Conservation (phyloP, 1,284 basidiomycete species). For the Puccinia horiana region DNA sequence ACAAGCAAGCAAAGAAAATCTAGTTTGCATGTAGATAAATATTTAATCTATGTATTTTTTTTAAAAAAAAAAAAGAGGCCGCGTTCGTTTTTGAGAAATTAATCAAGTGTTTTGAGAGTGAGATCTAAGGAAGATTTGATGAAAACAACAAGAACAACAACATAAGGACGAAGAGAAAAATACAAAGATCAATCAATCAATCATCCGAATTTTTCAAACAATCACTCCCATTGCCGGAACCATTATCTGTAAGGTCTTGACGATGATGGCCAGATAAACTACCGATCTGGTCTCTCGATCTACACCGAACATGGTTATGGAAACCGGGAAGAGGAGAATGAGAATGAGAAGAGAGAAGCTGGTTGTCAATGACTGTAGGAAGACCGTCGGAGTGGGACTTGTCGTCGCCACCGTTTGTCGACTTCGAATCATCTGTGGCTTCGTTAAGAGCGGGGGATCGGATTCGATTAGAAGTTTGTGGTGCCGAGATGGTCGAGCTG, state of each 20-base stretch:
- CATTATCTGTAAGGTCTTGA: background rate
- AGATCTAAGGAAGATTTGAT: too few species aligned
- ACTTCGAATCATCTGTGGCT: background rate
- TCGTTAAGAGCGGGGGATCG: background rate
- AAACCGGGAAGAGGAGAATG: background rate
- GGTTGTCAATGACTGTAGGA: background rate
- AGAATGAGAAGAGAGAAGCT: slow-evolving; percentile 21
- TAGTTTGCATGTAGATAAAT: too few species aligned
- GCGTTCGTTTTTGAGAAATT: background rate
- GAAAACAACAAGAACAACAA: background rate
- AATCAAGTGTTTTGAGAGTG: background rate
- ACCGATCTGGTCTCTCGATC: slow-evolving; percentile 12
- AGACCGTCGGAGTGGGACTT: background rate
- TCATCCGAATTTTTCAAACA: slow-evolving; percentile 5
- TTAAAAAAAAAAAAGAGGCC: too few species aligned
- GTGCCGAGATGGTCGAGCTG: slow-evolving; percentile 19
- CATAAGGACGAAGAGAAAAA: background rate
- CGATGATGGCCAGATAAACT: background rate
- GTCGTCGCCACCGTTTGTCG: background rate
- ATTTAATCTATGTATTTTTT: too few species aligned
- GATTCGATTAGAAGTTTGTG: slow-evolving; percentile 23
- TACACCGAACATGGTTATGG: slow-evolving; percentile 9
- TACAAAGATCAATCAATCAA: background rate
- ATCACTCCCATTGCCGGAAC: background rate
- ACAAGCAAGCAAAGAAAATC: background rate